A percentile compares a stretch with the other conserved stretches of the same genome.
These are phyloP conservation scores for Dimocarpus longan DNA, from an alignment of 345 rosid species.

Conservation along the genomic window DNA sequence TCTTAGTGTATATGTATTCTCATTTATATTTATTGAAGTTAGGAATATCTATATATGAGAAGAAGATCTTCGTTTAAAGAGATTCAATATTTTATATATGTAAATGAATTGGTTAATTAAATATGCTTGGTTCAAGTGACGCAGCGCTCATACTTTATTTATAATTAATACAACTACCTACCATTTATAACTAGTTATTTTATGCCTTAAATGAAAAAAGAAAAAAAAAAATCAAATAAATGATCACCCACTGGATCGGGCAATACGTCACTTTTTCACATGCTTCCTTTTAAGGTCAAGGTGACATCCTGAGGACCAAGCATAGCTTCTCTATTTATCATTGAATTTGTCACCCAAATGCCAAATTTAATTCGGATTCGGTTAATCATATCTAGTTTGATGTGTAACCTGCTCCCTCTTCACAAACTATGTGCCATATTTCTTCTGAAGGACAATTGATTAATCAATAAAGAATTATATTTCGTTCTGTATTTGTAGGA, in stretches of 20 bases:
- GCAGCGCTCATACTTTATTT: not conserved
- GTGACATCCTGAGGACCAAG: not conserved
- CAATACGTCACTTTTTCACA: constrained; percentile 16
- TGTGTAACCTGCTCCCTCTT: not conserved
- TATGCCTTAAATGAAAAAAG: not conserved
- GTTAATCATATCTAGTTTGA: not conserved
- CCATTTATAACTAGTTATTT: constrained; percentile 1
- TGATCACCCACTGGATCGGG: not conserved
- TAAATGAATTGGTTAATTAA: not conserved
- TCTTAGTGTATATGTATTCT: not conserved
- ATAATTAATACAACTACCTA: not conserved
- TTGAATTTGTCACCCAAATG: not conserved
- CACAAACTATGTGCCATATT: not conserved
- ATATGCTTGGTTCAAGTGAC: not conserved
- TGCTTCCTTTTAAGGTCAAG: not conserved
- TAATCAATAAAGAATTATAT: not conserved
- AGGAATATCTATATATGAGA: not conserved
- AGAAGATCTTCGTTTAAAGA: constrained; percentile 10
- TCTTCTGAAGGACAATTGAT: not conserved
- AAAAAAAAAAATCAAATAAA: not conserved
- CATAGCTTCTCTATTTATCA: not conserved
- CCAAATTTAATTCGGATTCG: not conserved
- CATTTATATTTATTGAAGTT: not conserved
- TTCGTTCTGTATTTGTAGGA: not conserved
- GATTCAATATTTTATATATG: not conserved